Evolutionary conservation across 805 yeast species (phyloP).

Genomic region (Candida boidinii): DNA sequence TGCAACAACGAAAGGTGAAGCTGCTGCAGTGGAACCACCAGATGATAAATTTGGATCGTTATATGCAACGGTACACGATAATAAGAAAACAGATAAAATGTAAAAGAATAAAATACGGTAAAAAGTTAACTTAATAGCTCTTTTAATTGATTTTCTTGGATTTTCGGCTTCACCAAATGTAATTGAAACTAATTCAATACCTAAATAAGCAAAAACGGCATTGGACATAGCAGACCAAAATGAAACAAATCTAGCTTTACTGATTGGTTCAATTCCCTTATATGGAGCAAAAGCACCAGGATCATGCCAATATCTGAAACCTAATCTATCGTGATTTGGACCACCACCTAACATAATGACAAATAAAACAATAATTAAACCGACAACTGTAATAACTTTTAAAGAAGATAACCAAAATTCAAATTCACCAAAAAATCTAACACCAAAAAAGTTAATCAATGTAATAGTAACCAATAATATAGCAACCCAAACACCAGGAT

Average conservation of each 20-base stretch:
- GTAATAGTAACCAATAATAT: slow-evolving; percentile 33
- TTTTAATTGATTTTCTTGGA: slow-evolving; percentile 42
- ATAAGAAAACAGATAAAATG: slow-evolving; percentile 39
- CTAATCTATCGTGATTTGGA: slow-evolving; percentile 58
- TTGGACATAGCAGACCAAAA: slow-evolving; percentile 44
- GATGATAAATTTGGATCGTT: slow-evolving; percentile 37
- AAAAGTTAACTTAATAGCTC: slow-evolving; percentile 44
- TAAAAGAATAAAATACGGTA: slow-evolving; percentile 48
- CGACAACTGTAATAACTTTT: slow-evolving; percentile 58
- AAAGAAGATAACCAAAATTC: slow-evolving; percentile 53
- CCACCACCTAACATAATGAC: slow-evolving; percentile 72
- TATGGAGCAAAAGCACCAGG: slow-evolving; percentile 34
- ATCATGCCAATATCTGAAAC: slow-evolving; percentile 34
- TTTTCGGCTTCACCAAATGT: slow-evolving; percentile 39
- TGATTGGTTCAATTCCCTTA: slow-evolving; percentile 31
- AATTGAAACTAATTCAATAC: slow-evolving; percentile 43
- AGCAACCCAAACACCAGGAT: slow-evolving; percentile 47
- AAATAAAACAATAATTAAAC: slow-evolving; percentile 55
- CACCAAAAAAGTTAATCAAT: slow-evolving; percentile 35
- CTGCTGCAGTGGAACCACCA: slow-evolving; percentile 50
- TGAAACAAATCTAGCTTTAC: slow-evolving; percentile 35
- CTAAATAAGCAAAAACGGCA: slow-evolving; percentile 42
- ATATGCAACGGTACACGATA: slow-evolving; percentile 52
- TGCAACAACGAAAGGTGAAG: slow-evolving; percentile 83
- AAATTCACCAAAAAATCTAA: slow-evolving; percentile 39